A percentile compares a stretch with the other conserved stretches of the same genome.
Evolutionary conservation across 164 flowering plant genomes (phyloP).

Genomic region (Aristolochia fimbriata): DNA sequence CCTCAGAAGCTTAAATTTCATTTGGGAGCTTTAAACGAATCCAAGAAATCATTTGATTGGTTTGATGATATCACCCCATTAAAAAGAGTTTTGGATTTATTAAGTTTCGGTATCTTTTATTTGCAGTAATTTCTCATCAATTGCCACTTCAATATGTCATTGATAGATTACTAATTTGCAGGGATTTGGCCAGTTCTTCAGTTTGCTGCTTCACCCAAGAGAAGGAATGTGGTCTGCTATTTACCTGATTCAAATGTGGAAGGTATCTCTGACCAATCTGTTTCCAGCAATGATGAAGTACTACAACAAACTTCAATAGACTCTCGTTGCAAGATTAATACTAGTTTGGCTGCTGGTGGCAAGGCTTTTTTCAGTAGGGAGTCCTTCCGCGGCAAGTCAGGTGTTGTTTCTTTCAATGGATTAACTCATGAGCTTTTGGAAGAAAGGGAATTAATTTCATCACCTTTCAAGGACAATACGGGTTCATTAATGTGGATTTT

Average conservation of each 20-base stretch:
- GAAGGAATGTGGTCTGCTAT: constrained; percentile 2
- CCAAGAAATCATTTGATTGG: not conserved
- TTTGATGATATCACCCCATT: not conserved
- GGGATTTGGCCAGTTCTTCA: not conserved
- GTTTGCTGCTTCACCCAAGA: not conserved
- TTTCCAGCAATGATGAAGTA: constrained; percentile 1
- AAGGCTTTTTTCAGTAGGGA: constrained; percentile 16
- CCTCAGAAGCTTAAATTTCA: not conserved
- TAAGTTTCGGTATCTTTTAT: not conserved
- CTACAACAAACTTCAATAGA: not conserved
- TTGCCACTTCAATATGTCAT: not conserved
- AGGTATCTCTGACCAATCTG: constrained; percentile 1
- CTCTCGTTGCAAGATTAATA: constrained; percentile 1
- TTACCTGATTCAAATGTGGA: constrained; percentile 2
- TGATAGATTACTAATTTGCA: not conserved
- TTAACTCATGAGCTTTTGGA: constrained; percentile 60
- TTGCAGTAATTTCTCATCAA: not conserved
- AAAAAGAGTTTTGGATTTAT: not conserved
- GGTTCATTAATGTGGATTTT: constrained; percentile 60
- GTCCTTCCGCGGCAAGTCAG: constrained; percentile 68
- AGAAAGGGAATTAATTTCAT: constrained; percentile 47
- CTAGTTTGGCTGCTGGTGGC: not conserved
- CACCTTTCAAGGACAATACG: constrained; percentile 51
- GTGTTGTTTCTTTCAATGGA: constrained; percentile 70
- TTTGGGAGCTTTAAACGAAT: not conserved